phyloP scores from a whole-genome alignment of 768 basidiomycete genomes.

The Boletus reticulatus region DNA sequence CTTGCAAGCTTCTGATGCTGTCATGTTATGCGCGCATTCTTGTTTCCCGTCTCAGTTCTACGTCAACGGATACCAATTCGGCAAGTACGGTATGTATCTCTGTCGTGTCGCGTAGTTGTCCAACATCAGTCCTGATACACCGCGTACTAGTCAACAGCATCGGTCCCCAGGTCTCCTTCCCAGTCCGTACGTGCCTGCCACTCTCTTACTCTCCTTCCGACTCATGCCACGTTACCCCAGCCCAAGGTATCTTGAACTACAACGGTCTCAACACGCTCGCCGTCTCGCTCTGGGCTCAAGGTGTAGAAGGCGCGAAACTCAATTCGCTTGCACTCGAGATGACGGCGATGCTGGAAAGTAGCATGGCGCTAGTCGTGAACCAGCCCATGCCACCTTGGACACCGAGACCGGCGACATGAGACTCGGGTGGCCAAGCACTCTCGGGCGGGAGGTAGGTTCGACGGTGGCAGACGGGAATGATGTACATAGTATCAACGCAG shows the following conservation, averaged over 20 bases:
- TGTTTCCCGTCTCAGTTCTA: constrained; percentile 15
- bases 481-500: neutral
- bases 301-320: constrained; percentile 40
- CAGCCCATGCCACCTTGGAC: constrained; percentile 29
- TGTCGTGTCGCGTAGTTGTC: too few relatives aligned
- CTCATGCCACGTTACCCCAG: constrained; percentile 23
- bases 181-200: constrained; percentile 20
- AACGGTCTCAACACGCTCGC: constrained; percentile 46
- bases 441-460: too few relatives aligned
- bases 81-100: constrained; percentile 21
- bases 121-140: neutral
- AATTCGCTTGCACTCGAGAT: constrained; percentile 37
- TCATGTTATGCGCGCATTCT: neutral
- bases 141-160: constrained; percentile 19
- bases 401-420: constrained; percentile 16
- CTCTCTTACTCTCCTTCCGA: neutral
- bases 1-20: neutral
- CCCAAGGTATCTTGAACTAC: constrained; percentile 51
- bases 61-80: constrained; percentile 27
- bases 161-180: constrained; percentile 24
- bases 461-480: neutral
- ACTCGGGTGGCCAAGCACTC: neutral
- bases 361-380: constrained; percentile 23
- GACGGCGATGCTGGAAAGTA: constrained; percentile 30
- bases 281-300: constrained; percentile 47